These are phyloP conservation scores for Asterionellopsis glacialis DNA, from an alignment of 108 stramenopile species.

Conservation along the genomic window DNA sequence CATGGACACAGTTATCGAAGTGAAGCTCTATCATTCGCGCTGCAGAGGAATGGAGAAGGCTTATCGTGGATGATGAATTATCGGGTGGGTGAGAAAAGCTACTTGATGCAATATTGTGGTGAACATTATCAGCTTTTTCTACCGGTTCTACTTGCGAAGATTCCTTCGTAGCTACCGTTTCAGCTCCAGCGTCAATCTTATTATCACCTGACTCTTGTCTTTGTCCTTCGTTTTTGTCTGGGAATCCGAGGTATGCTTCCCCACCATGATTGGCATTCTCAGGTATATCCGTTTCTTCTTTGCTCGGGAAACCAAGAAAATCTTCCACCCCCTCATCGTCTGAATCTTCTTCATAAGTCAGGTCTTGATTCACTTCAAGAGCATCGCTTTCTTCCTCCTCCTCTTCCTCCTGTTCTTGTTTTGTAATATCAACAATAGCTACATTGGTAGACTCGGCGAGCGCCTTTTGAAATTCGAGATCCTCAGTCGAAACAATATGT, in stretches of 20 bases:
- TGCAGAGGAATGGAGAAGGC: constrained; percentile 71
- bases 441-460: constrained; percentile 47
- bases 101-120: constrained; percentile 43
- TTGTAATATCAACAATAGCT: constrained; percentile 84
- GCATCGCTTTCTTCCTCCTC: constrained; percentile 1
- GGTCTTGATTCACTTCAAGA: background rate
- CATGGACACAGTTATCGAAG: constrained; percentile 74
- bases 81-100: constrained; percentile 44
- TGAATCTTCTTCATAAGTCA: background rate
- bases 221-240: constrained; percentile 8
- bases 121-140: constrained; percentile 17
- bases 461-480: constrained; percentile 42
- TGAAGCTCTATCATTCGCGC: constrained; percentile 73
- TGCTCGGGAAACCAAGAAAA: constrained; percentile 6
- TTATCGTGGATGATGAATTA: constrained; percentile 49
- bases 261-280: constrained; percentile 6
- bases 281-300: constrained; percentile 11
- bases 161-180: background rate
- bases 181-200: constrained; percentile 3
- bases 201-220: background rate
- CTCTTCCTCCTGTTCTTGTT: constrained; percentile 65
- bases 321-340: background rate
- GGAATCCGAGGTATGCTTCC: too few species aligned
- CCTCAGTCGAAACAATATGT: constrained; percentile 5
- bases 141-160: background rate